Conservation (phyloP, 129 eudicot genomes). For the Tanacetum coccineum region DNA sequence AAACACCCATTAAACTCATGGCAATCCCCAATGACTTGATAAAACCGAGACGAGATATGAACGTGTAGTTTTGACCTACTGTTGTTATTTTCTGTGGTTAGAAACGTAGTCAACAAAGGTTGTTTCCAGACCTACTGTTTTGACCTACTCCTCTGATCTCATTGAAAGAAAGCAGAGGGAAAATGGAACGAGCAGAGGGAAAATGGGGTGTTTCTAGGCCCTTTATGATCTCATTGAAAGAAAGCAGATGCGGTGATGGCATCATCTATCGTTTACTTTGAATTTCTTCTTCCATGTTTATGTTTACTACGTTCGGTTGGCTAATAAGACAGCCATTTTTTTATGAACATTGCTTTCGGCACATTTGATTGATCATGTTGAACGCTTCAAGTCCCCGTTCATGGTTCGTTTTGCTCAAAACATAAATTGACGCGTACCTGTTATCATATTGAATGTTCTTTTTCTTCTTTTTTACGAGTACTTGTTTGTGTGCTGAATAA, state of each 20-base stretch:
- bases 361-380: background rate
- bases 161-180: too few relatives aligned
- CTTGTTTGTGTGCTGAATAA: too few relatives aligned
- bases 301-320: constrained; percentile 13
- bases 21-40: too few relatives aligned
- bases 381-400: background rate
- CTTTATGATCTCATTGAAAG: constrained; percentile 38
- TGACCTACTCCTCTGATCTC: too few relatives aligned
- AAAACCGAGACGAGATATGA: too few relatives aligned
- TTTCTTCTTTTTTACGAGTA: too few relatives aligned
- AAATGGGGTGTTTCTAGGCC: constrained; percentile 75
- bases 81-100: background rate
- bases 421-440: too few relatives aligned
- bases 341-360: constrained; percentile 6
- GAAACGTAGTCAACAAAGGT: background rate
- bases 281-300: background rate
- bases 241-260: background rate
- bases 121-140: constrained; percentile 21
- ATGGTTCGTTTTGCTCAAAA: too few relatives aligned
- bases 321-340: constrained; percentile 26
- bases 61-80: background rate
- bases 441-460: too few relatives aligned
- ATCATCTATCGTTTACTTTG: constrained; percentile 2
- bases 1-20: too few relatives aligned
- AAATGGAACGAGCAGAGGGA: constrained; percentile 95